Conservation (phyloP, 129 eudicot species). For the Flaveria sonorensis region DNA sequence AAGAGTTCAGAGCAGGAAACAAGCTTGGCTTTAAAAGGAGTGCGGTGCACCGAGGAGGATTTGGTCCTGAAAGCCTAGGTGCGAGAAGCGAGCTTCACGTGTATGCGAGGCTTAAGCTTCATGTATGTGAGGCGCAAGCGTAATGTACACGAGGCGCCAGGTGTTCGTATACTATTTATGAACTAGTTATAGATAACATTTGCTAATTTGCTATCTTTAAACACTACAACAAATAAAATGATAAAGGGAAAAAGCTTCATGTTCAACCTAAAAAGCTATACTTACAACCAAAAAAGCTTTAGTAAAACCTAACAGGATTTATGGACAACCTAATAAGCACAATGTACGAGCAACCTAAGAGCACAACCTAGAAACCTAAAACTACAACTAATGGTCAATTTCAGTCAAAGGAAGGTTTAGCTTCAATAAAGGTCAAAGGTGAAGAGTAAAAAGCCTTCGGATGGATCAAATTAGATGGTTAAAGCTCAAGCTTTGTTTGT, state of each 20-base stretch:
- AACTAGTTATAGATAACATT: neutral
- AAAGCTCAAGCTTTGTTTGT: neutral
- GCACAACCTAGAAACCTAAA: too few relatives aligned
- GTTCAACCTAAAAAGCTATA: neutral
- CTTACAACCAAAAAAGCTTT: neutral
- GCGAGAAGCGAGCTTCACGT: neutral
- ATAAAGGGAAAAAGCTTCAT: neutral
- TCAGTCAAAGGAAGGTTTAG: too few relatives aligned
- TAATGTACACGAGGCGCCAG: too few relatives aligned
- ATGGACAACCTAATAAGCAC: neutral
- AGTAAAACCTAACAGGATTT: too few relatives aligned
- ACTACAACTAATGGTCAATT: too few relatives aligned
- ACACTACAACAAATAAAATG: neutral
- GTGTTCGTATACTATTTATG: too few relatives aligned
- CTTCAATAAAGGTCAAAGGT: neutral
- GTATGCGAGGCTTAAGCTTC: too few relatives aligned
- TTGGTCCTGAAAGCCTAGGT: neutral
- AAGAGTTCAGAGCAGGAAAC: neutral
- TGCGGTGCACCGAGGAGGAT: neutral
- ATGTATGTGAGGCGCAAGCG: too few relatives aligned
- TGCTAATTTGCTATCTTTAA: neutral
- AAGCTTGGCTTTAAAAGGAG: neutral
- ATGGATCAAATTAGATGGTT: neutral
- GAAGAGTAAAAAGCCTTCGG: neutral
- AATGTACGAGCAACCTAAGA: neutral